These are phyloP conservation scores for Porcisia hertigi DNA, from an alignment of 208 protist genomes.

Conservation along the genomic window DNA sequence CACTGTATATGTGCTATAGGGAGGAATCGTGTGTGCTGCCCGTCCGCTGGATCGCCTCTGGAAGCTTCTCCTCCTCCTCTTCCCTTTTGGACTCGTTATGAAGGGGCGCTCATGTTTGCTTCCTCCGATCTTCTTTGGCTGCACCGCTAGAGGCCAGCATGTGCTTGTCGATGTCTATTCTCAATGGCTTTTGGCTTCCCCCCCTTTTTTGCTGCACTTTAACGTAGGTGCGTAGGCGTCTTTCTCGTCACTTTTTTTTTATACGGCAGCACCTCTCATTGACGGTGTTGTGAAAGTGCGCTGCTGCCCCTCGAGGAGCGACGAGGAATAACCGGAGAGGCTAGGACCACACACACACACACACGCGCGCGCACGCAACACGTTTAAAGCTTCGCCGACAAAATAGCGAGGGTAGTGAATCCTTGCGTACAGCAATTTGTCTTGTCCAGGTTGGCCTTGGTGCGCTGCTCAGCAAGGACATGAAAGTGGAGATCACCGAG, in stretches of 20 bases:
- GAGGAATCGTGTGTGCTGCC: background rate
- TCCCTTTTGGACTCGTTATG: background rate
- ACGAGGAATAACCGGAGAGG: background rate
- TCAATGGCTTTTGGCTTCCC: background rate
- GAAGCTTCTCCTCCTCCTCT: too few relatives aligned
- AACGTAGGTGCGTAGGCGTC: background rate
- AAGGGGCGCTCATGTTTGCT: background rate
- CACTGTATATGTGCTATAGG: background rate
- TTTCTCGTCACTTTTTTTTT: background rate
- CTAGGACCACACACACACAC: background rate
- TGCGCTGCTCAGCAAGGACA: constrained; percentile 6
- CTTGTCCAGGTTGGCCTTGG: background rate
- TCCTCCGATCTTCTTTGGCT: background rate
- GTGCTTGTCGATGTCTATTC: too few relatives aligned
- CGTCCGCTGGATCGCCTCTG: background rate
- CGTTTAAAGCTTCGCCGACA: too few relatives aligned
- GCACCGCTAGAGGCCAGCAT: background rate
- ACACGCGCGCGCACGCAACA: too few relatives aligned
- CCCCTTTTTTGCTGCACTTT: background rate
- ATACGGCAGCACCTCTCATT: background rate
- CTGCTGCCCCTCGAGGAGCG: background rate
- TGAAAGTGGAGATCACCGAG: constrained; percentile 85
- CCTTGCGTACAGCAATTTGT: background rate
- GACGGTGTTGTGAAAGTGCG: background rate
- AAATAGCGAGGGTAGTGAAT: background rate